Percentiles rank a stretch among this genome's conserved stretches.
Evolutionary conservation across 2,329 filamentous ascomycete genomes (phyloP).

Genomic region (Penicillium sp.): DNA sequence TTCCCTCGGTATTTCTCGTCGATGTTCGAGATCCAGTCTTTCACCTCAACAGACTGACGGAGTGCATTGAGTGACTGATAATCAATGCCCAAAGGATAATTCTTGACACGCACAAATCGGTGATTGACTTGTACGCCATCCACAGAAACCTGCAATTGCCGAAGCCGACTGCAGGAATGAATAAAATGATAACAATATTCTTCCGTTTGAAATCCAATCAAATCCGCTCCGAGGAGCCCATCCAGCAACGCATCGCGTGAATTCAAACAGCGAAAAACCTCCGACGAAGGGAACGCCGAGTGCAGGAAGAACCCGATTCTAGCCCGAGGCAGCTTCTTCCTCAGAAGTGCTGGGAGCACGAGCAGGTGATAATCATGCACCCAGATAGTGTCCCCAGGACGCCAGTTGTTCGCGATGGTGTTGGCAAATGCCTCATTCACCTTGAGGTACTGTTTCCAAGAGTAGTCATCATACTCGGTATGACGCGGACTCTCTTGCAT

Average conservation of each 20-base stretch:
- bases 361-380: slow-evolving; percentile 93
- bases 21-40: slow-evolving; percentile 75
- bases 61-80: slow-evolving; percentile 68
- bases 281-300: slow-evolving; percentile 90
- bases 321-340: slow-evolving; percentile 77
- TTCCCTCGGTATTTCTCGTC: slow-evolving; percentile 80
- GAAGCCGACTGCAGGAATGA: slow-evolving; percentile 85
- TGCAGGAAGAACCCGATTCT: slow-evolving; percentile 96
- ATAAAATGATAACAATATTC: slow-evolving; percentile 93
- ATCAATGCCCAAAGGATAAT: slow-evolving; percentile 83
- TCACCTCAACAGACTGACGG: slow-evolving; percentile 69
- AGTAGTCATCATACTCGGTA: slow-evolving; percentile 95
- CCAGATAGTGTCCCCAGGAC: slow-evolving; percentile 88
- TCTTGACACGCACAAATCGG: slow-evolving; percentile 82
- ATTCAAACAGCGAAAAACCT: slow-evolving; percentile 87
- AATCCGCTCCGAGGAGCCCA: slow-evolving; percentile 87
- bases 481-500: slow-evolving; percentile 96
- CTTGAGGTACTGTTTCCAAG: slow-evolving; percentile 88
- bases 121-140: slow-evolving; percentile 85
- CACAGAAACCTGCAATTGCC: slow-evolving; percentile 79
- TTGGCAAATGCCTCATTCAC: slow-evolving; percentile 92
- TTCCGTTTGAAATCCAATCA: slow-evolving; percentile 88
- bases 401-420: slow-evolving; percentile 83
- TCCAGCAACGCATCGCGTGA: slow-evolving; percentile 80
- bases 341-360: slow-evolving; percentile 80